Base-by-base conservation (phyloP, 352 stramenopile genomes). In the Blastocystis sp. region DNA sequence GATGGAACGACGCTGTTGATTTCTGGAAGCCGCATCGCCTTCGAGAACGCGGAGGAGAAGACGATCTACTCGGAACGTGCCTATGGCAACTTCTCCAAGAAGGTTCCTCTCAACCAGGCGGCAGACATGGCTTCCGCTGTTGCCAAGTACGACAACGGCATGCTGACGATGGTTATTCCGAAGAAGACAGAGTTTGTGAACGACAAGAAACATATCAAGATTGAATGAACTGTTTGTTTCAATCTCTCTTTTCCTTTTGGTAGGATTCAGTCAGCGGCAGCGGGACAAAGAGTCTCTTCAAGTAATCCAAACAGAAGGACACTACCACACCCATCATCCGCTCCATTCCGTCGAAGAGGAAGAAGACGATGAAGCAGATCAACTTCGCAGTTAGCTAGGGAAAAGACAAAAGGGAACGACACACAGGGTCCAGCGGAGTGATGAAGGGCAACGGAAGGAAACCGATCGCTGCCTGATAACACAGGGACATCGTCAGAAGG, bases 401-500 rank as follows among this genome's bases (percentile, higher is more conserved):
- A 24, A 48, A 6, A 73, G 2, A 4, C 21, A 16, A 11, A 48
- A 32, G 27, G 4, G 4, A n/a, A 18, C 11, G 18, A 11, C 4
- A 1, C 18, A 73, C 63, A 51, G 14, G 38, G 18, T 51, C 36
- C 14, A 73, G 4, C 21, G 63, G 63, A 48, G 36, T 29, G 21
- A 73, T 24, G 6, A 73, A 51, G 4, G 63, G n/a, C 11, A 73
- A 27, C 8, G 63, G 63, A 73, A 73, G 11, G 27, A 73, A 73
- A 4, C 63, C 63, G n/a, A 73, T 73, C 14, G n/a, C 6, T n/a
- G n/a, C 36, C 42, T 73, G 63, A 44, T 73, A 73, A 36, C 34
- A 51, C 63, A 73, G 34, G 21, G 63, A 73, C 63, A 73, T 14
- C 18, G 63, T 73, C 63, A 73, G 11, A 2, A 73, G 27, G 27